Evolutionary conservation across 805 yeast genomes (phyloP).

Genomic region (Metschnikowia reukaufii): DNA sequence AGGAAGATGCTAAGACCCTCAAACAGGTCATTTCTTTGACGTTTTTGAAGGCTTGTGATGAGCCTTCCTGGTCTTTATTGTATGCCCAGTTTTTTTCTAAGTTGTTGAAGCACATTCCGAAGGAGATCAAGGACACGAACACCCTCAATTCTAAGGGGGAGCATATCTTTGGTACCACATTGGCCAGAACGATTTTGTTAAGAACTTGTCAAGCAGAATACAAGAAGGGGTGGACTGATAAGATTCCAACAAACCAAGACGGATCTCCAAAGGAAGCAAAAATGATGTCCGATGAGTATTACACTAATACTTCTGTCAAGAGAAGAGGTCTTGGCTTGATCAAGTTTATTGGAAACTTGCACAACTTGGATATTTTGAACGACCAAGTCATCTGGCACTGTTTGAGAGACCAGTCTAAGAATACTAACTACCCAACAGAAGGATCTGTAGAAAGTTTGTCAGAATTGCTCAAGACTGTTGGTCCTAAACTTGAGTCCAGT

Average conservation of each 20-base stretch:
- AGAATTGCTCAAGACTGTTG: slow-evolving; percentile 82
- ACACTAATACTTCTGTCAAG: slow-evolving; percentile 83
- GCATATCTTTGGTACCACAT: slow-evolving; percentile 58
- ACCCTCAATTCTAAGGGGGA: slow-evolving; percentile 46
- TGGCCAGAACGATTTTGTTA: slow-evolving; percentile 79
- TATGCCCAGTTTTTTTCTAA: slow-evolving; percentile 90
- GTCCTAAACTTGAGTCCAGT: slow-evolving; percentile 63
- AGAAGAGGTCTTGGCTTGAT: slow-evolving; percentile 97
- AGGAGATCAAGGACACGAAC: slow-evolving; percentile 62
- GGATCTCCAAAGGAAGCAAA: slow-evolving; percentile 79
- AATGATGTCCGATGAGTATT: slow-evolving; percentile 95
- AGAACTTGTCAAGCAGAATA: slow-evolving; percentile 90
- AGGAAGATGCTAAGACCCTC: slow-evolving; percentile 77
- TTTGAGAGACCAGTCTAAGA: slow-evolving; percentile 57
- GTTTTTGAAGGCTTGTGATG: slow-evolving; percentile 95
- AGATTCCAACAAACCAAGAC: slow-evolving; percentile 76
- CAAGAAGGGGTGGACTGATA: slow-evolving; percentile 91
- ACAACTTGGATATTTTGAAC: slow-evolving; percentile 70
- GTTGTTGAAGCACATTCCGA: slow-evolving; percentile 64
- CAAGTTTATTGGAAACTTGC: slow-evolving; percentile 92
- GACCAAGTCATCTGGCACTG: slow-evolving; percentile 75
- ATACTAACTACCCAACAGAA: slow-evolving; percentile 69
- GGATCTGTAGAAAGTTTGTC: slow-evolving; percentile 87
- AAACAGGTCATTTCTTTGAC: slow-evolving; percentile 79
- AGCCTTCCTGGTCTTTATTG: slow-evolving; percentile 96